phyloP scores from a whole-genome alignment of 768 basidiomycete species.

The Macrolepiota fuliginosa region DNA sequence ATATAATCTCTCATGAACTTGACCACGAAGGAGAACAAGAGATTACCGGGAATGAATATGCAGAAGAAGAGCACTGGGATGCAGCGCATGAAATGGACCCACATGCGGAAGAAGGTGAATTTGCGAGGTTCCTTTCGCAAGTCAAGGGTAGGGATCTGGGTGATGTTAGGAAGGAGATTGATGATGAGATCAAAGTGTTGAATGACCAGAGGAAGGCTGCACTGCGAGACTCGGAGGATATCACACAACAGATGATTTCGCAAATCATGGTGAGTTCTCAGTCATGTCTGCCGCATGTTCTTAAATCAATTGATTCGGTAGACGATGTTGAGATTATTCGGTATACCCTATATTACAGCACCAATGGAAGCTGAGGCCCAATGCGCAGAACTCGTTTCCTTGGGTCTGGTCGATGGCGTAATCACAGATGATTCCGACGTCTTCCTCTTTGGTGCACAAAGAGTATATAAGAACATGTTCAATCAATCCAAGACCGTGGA shows the following conservation, averaged over 20 bases:
- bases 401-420: conserved; percentile 91
- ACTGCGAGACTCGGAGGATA: conserved; percentile 91
- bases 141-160: conserved; percentile 86
- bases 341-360: conserved; percentile 97
- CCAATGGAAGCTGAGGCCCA: conserved; percentile 99
- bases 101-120: conserved; percentile 80
- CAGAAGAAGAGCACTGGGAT: conserved; percentile 54
- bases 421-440: conserved; percentile 99
- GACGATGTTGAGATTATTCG: conserved; percentile 90
- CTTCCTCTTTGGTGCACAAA: conserved; percentile 92
- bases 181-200: conserved; percentile 82
- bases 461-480: conserved; percentile 99
- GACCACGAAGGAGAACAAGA: neutral
- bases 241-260: conserved; percentile 91
- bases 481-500: conserved; percentile 99
- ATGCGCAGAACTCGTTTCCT: conserved; percentile 85
- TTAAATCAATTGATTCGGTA: conserved; percentile 26
- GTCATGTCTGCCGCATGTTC: neutral
- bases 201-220: conserved; percentile 85
- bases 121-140: conserved; percentile 88
- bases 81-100: conserved; percentile 85
- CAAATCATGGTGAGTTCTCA: conserved; percentile 64
- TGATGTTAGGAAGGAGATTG: conserved; percentile 82
- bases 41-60: conserved; percentile 14
- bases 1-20: neutral